phyloP scores from a whole-genome alignment of 2,329 filamentous ascomycete species.

The Capronia coronata region DNA sequence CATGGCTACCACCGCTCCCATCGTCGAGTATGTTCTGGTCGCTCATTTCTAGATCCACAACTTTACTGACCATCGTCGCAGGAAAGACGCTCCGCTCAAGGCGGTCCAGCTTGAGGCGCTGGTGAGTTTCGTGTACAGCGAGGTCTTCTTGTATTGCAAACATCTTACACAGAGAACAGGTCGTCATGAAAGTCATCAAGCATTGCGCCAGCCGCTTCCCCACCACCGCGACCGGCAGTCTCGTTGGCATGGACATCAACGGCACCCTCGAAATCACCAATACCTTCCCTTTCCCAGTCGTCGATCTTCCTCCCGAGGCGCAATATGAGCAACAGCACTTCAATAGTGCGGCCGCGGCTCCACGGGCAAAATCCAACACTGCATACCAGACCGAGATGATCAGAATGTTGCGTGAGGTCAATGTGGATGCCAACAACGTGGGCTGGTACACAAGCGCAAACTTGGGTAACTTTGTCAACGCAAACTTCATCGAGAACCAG shows the following conservation, averaged over 20 bases:
- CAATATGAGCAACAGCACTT: slow-evolving; percentile 65
- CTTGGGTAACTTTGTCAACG: slow-evolving; percentile 97
- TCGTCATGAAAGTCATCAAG: slow-evolving; percentile 97
- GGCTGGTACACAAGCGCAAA: slow-evolving; percentile 98
- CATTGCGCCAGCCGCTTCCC: slow-evolving; percentile 85
- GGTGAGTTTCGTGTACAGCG: slow-evolving; percentile 51
- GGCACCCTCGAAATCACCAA: slow-evolving; percentile 85
- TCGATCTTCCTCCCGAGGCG: slow-evolving; percentile 63
- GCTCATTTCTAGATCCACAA: neutral
- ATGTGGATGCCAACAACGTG: slow-evolving; percentile 94
- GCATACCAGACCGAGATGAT: slow-evolving; percentile 96
- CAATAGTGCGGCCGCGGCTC: slow-evolving; percentile 75
- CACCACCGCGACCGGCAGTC: slow-evolving; percentile 77
- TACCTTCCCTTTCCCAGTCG: slow-evolving; percentile 83
- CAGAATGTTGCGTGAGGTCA: slow-evolving; percentile 90
- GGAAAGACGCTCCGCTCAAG: slow-evolving; percentile 67
- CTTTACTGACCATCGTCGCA: slow-evolving; percentile 28
- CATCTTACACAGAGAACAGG: slow-evolving; percentile 48
- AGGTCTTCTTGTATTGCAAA: slow-evolving; percentile 29
- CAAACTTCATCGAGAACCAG: slow-evolving; percentile 95
- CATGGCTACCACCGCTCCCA: slow-evolving; percentile 26
- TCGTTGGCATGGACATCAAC: slow-evolving; percentile 87
- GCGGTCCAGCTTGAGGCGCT: slow-evolving; percentile 91
- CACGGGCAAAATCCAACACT: slow-evolving; percentile 82
- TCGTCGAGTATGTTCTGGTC: slow-evolving; percentile 6